Evolutionary conservation across 371 early-diverging fungal genomes (phyloP).

Genomic region (Apophysomyces ossiformis): DNA sequence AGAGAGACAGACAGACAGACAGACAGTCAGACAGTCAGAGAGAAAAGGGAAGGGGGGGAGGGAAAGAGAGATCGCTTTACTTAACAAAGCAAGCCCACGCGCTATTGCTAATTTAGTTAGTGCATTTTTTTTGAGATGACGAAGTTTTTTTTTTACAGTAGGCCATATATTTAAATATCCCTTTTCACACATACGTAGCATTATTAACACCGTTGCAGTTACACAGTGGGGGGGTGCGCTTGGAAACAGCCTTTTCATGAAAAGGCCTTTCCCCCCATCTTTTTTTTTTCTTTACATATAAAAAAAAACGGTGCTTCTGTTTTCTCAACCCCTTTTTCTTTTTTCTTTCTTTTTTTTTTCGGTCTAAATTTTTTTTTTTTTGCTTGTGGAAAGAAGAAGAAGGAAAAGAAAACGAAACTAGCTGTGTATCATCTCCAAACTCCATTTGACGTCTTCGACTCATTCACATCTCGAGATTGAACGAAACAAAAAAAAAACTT

Average conservation of each 20-base stretch:
- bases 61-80: slow-evolving; percentile 8
- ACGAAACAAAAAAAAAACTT: too few relatives aligned
- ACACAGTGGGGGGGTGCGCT: slow-evolving; percentile 6
- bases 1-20: not conserved
- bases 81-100: slow-evolving; percentile 1
- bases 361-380: slow-evolving; percentile 13
- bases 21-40: slow-evolving; percentile 6
- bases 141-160: slow-evolving; percentile 1
- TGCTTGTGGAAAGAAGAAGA: not conserved
- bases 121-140: not conserved
- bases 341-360: slow-evolving; percentile 15
- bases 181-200: too few relatives aligned
- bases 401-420: too few relatives aligned
- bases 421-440: slow-evolving; percentile 5
- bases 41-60: slow-evolving; percentile 7
- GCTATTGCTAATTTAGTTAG: slow-evolving; percentile 3
- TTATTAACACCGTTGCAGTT: not conserved
- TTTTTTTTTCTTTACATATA: not conserved
- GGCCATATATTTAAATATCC: not conserved
- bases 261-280: slow-evolving; percentile 5
- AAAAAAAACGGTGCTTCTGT: slow-evolving; percentile 12
- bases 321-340: slow-evolving; percentile 18
- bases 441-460: slow-evolving; percentile 27
- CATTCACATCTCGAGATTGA: slow-evolving; percentile 25
- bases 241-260: slow-evolving; percentile 4